Evolutionary conservation across 176 grass and related monocot genomes (phyloP), one percentile per base, ranked within the genome.

Genomic region (Rhynchospora breviuscula): DNA sequence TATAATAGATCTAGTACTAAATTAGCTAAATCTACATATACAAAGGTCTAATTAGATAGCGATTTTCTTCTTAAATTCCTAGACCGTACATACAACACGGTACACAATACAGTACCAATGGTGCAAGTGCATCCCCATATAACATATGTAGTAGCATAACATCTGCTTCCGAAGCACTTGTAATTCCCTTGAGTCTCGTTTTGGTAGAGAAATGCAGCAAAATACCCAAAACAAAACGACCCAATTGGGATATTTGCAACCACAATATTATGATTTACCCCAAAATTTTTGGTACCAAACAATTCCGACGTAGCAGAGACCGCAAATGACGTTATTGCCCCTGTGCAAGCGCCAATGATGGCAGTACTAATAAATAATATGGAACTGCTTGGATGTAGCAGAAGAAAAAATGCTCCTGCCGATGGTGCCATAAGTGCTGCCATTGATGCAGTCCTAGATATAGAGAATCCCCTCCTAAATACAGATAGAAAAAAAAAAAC

Each of bases 191-290:
- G 18, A 9, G 86, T 88, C 54, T 87, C 85, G 68, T 8, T 70
- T 82, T 99, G 93, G 83, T 99, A 99, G 12, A 99, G 59, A 84
- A 90, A 66, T 8, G 88, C 96, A 48, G 96, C 83, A 18, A 95
- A 78, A 86, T 95, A 99, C 33, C 96, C 96, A 86, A 99, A 99
- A 87, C 93, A 88, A 58, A 99, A 91, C 35, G 96, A 95, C 0
- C 96, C 96, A 0, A 93, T 63, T 1, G 96, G 96, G 80, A 99
- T 95, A 79, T 99, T 99, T 62, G 85, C 66, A 33, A 99, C 96
- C 21, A 99, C 64, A 59, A 99, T 89, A 89, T 99, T 99, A 91
- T 99, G 96, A 88, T 99, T 99, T 53, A 99, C 88, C 5, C 93
- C 91, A 70, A 99, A 99, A 87, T 95, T 22, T 54, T 95, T 91